phyloP scores from a whole-genome alignment of 2,329 filamentous ascomycete species.

The Stemphylium vesicarium region DNA sequence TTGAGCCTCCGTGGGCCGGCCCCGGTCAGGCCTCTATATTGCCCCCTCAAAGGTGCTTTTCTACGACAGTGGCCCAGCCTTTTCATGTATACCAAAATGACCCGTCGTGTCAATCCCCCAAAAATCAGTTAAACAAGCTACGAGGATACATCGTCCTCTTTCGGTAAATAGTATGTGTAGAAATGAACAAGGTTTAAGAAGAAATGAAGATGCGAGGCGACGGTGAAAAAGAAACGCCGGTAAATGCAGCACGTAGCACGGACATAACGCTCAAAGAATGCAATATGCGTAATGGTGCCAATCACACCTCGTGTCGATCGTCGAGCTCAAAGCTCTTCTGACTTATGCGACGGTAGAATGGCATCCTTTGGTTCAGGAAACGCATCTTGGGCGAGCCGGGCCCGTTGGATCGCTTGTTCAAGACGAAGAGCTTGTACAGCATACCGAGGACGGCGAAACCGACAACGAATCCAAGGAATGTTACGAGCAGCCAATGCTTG shows the following conservation, averaged over 20 bases:
- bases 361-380: slow-evolving; percentile 31
- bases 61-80: slow-evolving; percentile 7
- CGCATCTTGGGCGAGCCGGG: slow-evolving; percentile 25
- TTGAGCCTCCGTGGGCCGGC: not conserved
- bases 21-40: slow-evolving; percentile 4
- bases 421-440: slow-evolving; percentile 59
- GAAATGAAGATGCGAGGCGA: slow-evolving; percentile 23
- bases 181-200: slow-evolving; percentile 11
- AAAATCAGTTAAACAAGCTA: slow-evolving; percentile 18
- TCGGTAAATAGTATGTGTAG: slow-evolving; percentile 14
- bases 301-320: slow-evolving; percentile 46
- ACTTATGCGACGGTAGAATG: slow-evolving; percentile 47
- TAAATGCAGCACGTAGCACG: slow-evolving; percentile 31
- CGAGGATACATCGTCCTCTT: slow-evolving; percentile 1
- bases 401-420: slow-evolving; percentile 33
- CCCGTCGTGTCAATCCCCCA: not conserved
- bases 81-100: slow-evolving; percentile 11
- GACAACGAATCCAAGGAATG: slow-evolving; percentile 59
- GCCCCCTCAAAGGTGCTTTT: not conserved
- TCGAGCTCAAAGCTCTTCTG: slow-evolving; percentile 45
- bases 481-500: slow-evolving; percentile 62
- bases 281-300: slow-evolving; percentile 6
- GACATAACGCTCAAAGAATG: slow-evolving; percentile 31
- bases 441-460: slow-evolving; percentile 59
- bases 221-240: slow-evolving; percentile 27